Conservation (phyloP, 495 filamentous ascomycete species). For the Neurospora sp. region DNA sequence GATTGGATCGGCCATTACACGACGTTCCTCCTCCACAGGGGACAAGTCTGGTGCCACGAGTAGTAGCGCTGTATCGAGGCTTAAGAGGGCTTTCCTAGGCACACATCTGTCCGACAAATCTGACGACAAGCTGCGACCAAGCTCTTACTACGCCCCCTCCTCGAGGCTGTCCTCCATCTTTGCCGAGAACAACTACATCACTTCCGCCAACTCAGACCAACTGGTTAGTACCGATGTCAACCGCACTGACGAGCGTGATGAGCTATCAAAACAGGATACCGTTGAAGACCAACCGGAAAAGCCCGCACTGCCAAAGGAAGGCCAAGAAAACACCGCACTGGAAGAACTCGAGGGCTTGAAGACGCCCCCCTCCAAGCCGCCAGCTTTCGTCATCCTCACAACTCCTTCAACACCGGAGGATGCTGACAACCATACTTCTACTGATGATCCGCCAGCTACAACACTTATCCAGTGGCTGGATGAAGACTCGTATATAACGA, state of each 20-base stretch:
- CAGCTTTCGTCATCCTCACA: not conserved
- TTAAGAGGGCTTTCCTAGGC: not conserved
- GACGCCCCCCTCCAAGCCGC: not conserved
- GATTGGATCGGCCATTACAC: not conserved
- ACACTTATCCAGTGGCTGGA: constrained; percentile 23
- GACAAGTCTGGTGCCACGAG: not conserved
- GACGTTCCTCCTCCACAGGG: not conserved
- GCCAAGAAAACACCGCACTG: not conserved
- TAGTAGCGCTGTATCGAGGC: not conserved
- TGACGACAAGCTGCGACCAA: not conserved
- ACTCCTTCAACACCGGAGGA: not conserved
- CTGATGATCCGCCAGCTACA: not conserved
- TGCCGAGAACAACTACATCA: not conserved
- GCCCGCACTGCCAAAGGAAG: not conserved
- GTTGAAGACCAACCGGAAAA: not conserved
- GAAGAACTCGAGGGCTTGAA: not conserved
- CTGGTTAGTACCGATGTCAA: not conserved
- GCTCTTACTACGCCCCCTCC: not conserved
- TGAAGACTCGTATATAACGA: constrained; percentile 28
- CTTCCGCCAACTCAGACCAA: not conserved
- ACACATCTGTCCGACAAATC: not conserved
- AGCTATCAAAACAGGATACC: not conserved
- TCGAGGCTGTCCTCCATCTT: not conserved
- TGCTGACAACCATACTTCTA: not conserved
- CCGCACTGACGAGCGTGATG: not conserved